phyloP scores from a whole-genome alignment of 805 yeast species.

The Sporopachydermia lactativora region DNA sequence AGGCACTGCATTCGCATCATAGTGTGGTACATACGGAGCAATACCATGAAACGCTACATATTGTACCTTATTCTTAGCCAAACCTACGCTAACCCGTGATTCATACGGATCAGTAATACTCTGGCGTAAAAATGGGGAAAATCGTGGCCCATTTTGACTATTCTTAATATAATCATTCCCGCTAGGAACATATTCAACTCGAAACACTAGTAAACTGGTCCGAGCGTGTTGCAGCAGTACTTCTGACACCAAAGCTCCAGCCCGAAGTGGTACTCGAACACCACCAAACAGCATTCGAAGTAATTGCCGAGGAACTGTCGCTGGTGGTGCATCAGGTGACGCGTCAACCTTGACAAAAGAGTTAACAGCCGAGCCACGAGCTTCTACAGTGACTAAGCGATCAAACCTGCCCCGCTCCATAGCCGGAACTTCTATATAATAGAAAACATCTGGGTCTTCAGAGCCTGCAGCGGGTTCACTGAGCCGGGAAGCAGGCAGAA shows the following conservation, averaged over 20 bases:
- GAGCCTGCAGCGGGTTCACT: too few relatives aligned
- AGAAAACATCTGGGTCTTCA: too few relatives aligned
- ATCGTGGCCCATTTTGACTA: slow-evolving; percentile 13
- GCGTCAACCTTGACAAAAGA: too few relatives aligned
- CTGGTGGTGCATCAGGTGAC: too few relatives aligned
- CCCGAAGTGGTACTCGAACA: slow-evolving; percentile 23
- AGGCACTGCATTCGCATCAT: background rate
- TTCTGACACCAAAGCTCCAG: slow-evolving; percentile 11
- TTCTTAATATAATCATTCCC: too few relatives aligned
- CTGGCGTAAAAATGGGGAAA: slow-evolving; percentile 58
- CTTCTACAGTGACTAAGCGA: too few relatives aligned
- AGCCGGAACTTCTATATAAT: too few relatives aligned
- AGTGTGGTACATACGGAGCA: slow-evolving; percentile 55
- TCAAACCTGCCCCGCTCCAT: too few relatives aligned
- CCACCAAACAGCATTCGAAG: slow-evolving; percentile 13
- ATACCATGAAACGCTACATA: slow-evolving; percentile 40
- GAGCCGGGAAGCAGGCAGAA: too few relatives aligned
- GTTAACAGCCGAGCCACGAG: too few relatives aligned
- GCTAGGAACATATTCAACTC: slow-evolving; percentile 20
- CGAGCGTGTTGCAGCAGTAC: slow-evolving; percentile 35
- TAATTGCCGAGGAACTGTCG: slow-evolving; percentile 8
- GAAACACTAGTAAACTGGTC: slow-evolving; percentile 48
- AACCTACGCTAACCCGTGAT: slow-evolving; percentile 62
- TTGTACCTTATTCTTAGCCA: slow-evolving; percentile 26
- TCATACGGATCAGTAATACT: slow-evolving; percentile 51